These are phyloP conservation scores for Podospora didyma DNA, from an alignment of 495 filamentous ascomycete genomes.

Conservation along the genomic window DNA sequence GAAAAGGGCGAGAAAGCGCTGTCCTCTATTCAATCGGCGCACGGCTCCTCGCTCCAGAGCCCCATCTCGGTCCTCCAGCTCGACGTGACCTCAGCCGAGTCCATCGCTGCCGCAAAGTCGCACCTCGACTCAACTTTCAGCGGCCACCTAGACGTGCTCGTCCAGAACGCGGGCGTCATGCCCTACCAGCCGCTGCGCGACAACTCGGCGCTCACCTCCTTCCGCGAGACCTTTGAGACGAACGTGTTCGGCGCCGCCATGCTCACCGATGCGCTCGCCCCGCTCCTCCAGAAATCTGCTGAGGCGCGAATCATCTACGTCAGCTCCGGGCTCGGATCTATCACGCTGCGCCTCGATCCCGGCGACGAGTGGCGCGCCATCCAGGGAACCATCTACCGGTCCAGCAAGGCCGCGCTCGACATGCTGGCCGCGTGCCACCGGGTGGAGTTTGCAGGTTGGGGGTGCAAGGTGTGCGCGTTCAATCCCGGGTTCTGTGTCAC, in stretches of 20 bases:
- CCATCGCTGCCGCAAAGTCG: conserved; percentile 33
- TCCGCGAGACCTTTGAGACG: conserved; percentile 43
- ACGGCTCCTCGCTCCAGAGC: conserved; percentile 19
- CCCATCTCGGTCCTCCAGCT: conserved; percentile 35
- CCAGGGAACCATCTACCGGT: conserved; percentile 42
- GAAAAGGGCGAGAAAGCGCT: conserved; percentile 42
- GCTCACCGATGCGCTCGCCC: conserved; percentile 41
- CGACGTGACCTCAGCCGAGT: conserved; percentile 43
- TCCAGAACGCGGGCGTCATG: conserved; percentile 47
- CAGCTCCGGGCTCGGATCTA: too few species aligned
- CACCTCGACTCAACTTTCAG: conserved; percentile 32
- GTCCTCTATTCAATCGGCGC: conserved; percentile 25
- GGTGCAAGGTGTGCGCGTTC: conserved; percentile 51
- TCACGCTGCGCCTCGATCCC: conserved; percentile 17
- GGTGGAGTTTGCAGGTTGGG: conserved; percentile 44
- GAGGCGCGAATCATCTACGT: conserved; percentile 47
- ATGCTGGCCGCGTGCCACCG: conserved; percentile 58
- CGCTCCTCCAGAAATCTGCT: conserved; percentile 38
- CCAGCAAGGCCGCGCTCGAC: conserved; percentile 56
- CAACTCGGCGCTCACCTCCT: conserved; percentile 17
- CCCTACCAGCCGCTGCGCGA: conserved; percentile 16
- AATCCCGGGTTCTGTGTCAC: conserved; percentile 49
- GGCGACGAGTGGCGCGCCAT: conserved; percentile 17
- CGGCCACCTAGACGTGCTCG: conserved; percentile 42
- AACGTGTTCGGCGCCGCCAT: conserved; percentile 45